Base-by-base conservation (phyloP, 805 yeast genomes). In the Debaryomyces prosopidis region DNA sequence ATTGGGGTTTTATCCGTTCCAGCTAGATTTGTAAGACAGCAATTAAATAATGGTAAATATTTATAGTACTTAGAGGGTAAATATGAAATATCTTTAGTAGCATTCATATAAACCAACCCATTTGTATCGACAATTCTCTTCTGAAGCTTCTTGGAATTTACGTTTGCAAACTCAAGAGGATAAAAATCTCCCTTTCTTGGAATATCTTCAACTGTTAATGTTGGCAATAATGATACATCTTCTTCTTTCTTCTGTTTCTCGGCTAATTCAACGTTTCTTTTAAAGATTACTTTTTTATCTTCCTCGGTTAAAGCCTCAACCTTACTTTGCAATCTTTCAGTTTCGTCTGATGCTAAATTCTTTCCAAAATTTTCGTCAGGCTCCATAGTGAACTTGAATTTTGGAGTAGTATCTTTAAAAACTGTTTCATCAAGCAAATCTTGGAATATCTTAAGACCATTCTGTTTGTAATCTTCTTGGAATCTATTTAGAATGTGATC, bases 211-310 rank as follows among this genome's bases (percentile, higher is more conserved):
- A 88, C 76, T 17, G 81, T 71, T 46, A 94, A 75, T 1, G 95
- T 81, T 9, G 99, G 99, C 48, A 94, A 72, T 20, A 85, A 81
- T 4, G 89, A 81, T 1, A 87, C 67, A 61, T 92, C 94, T 54
- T 89, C 96, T 9, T 71, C 69, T 43, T 76, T 77, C 42, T 80
- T 73, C 60, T 90, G 97, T 40, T 78, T 81, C 43, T 78, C 76
- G 2, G 81, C 76, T 28, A 91, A 68, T 30, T 71, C 63, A 28
- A 75, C 44, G 4, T 95, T 92, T 44, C 90, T 73, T 15, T 80
- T 69, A 53, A 65, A 79, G 11, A 92, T 79, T 4, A 74, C 59
- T 10, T 78, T 69, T 47, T 71, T 80, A 46, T 89, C 96, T 6
- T 69, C 71, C 0, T 73, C 80, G 30, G 77, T 63, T 40, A 92